Percentiles rank a stretch among this genome's conserved stretches.
Evolutionary conservation across 1,284 basidiomycete genomes (phyloP).

Genomic region (Apiotrichum mycotoxinovorans): DNA sequence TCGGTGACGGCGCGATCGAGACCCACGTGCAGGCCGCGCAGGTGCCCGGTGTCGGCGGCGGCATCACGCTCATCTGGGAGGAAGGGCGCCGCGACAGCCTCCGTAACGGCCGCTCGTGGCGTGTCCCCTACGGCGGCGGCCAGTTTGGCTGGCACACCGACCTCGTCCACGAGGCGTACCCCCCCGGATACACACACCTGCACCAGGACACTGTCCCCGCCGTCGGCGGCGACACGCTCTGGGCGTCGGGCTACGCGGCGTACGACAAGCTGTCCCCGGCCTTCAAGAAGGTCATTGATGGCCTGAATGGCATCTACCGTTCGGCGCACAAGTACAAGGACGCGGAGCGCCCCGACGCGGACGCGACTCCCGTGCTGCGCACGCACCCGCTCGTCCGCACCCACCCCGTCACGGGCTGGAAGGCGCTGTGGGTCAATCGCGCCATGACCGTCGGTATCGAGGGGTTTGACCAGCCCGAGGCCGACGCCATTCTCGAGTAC

Average conservation of each 20-base stretch:
- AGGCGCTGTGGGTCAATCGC: constrained; percentile 55
- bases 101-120: not conserved
- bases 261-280: constrained; percentile 33
- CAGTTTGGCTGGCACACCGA: constrained; percentile 64
- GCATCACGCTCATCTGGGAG: constrained; percentile 23
- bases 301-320: constrained; percentile 31
- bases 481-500: constrained; percentile 35
- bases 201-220: constrained; percentile 50
- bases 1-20: constrained; percentile 50
- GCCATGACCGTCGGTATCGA: constrained; percentile 31
- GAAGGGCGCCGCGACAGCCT: constrained; percentile 11
- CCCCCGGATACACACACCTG: constrained; percentile 62
- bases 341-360: constrained; percentile 39
- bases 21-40: constrained; percentile 62
- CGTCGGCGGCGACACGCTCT: constrained; percentile 35
- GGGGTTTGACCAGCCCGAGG: constrained; percentile 27
- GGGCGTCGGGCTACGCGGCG: constrained; percentile 54
- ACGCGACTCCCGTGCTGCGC: constrained; percentile 58
- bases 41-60: constrained; percentile 22
- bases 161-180: constrained; percentile 67
- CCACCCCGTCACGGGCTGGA: constrained; percentile 31
- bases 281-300: constrained; percentile 29
- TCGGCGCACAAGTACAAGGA: constrained; percentile 34
- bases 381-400: constrained; percentile 28
- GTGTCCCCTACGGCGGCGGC: constrained; percentile 25